Evolutionary conservation across 2,329 filamentous ascomycete genomes (phyloP).

Genomic region (Akanthomyces uredinophilus): DNA sequence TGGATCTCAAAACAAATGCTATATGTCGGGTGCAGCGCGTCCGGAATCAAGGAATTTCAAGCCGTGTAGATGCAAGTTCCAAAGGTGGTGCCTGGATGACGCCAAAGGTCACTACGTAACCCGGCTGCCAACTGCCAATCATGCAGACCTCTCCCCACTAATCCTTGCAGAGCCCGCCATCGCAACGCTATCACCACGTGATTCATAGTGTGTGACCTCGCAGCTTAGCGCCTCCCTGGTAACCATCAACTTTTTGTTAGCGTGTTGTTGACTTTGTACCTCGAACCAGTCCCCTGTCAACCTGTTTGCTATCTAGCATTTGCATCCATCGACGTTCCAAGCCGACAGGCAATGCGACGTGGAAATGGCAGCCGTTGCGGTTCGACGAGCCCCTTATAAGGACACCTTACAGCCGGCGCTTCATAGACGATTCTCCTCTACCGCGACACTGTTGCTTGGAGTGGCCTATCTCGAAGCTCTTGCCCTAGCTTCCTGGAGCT

Average conservation of each 20-base stretch:
- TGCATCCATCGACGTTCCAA: slow-evolving; percentile 23
- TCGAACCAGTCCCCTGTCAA: background rate
- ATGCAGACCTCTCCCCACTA: background rate
- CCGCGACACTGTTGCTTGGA: slow-evolving; percentile 62
- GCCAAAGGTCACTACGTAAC: slow-evolving; percentile 19
- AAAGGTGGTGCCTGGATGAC: slow-evolving; percentile 21
- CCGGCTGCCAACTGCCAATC: background rate
- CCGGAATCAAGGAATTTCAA: background rate
- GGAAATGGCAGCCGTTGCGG: slow-evolving; percentile 47
- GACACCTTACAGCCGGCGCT: slow-evolving; percentile 87
- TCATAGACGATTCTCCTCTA: slow-evolving; percentile 79
- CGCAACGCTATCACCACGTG: slow-evolving; percentile 9
- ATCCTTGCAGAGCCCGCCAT: background rate
- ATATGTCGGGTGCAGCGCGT: background rate
- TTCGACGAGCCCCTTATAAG: slow-evolving; percentile 64
- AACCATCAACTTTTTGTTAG: slow-evolving; percentile 11
- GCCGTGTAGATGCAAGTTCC: slow-evolving; percentile 10
- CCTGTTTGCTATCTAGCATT: background rate
- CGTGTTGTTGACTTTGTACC: slow-evolving; percentile 12
- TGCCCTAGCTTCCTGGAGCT: slow-evolving; percentile 62
- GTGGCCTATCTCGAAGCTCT: slow-evolving; percentile 71
- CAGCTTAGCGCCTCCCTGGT: slow-evolving; percentile 13
- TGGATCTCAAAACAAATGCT: background rate
- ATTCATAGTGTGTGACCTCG: slow-evolving; percentile 7
- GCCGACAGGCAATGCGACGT: slow-evolving; percentile 37